These are phyloP conservation scores for Acorus calamus DNA, from an alignment of 106 monocot species.

Conservation along the genomic window DNA sequence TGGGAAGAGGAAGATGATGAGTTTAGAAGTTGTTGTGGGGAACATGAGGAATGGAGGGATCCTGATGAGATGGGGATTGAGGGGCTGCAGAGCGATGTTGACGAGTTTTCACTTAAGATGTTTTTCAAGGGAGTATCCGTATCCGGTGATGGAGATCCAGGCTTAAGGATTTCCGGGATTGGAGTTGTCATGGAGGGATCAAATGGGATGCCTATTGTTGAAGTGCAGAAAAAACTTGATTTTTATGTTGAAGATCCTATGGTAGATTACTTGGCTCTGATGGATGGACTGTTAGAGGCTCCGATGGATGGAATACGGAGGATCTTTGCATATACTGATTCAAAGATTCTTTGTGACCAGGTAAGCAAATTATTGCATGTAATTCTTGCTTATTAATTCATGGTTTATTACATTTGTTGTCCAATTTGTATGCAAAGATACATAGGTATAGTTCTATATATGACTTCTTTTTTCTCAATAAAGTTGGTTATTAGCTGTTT, in stretches of 20 bases:
- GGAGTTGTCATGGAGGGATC: slow-evolving; percentile 70
- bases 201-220: slow-evolving; percentile 31
- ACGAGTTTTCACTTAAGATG: slow-evolving; percentile 54
- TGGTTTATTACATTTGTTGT: background rate
- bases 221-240: slow-evolving; percentile 89
- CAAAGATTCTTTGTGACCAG: slow-evolving; percentile 52
- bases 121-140: slow-evolving; percentile 84
- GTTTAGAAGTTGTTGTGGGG: slow-evolving; percentile 64
- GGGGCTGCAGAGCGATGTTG: slow-evolving; percentile 27
- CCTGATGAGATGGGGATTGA: slow-evolving; percentile 33
- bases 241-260: slow-evolving; percentile 63
- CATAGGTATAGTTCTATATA: no score
- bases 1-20: slow-evolving; percentile 47
- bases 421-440: background rate
- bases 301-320: slow-evolving; percentile 29
- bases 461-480: no score
- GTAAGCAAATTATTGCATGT: slow-evolving; percentile 13
- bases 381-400: background rate
- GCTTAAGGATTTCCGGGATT: slow-evolving; percentile 57
- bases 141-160: slow-evolving; percentile 16
- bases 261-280: slow-evolving; percentile 68
- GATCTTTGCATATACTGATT: slow-evolving; percentile 74
- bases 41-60: slow-evolving; percentile 80
- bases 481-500: no score
- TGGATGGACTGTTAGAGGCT: slow-evolving; percentile 85